Conservation (phyloP, 345 rosid genomes). For the Gynandropsis gynandra region DNA sequence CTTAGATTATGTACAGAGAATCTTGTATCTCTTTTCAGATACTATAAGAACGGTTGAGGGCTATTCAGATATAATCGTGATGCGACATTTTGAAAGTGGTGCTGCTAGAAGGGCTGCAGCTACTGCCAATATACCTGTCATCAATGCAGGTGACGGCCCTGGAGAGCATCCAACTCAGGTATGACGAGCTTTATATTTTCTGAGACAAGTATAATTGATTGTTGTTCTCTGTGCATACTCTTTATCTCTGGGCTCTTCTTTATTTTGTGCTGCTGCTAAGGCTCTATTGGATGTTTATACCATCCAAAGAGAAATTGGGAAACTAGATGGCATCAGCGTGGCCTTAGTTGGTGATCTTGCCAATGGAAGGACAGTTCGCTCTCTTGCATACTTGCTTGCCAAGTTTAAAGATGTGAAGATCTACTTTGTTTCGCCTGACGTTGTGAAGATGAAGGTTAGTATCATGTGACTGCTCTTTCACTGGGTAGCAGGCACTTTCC, state of each 20-base stretch:
- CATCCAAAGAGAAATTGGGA: constrained; percentile 78
- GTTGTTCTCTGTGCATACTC: neutral
- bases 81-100: constrained; percentile 96
- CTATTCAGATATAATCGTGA: constrained; percentile 81
- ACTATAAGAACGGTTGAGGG: constrained; percentile 91
- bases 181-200: neutral
- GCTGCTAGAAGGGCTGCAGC: constrained; percentile 90
- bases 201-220: neutral
- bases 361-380: constrained; percentile 89
- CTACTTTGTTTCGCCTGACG: constrained; percentile 78
- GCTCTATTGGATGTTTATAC: constrained; percentile 92
- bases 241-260: neutral
- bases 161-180: constrained; percentile 99
- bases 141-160: constrained; percentile 99
- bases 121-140: constrained; percentile 74
- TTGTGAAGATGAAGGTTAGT: constrained; percentile 94
- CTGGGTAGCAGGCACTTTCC: neutral
- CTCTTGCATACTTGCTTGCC: constrained; percentile 88
- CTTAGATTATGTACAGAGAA: neutral
- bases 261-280: constrained; percentile 29
- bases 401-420: constrained; percentile 76
- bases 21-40: constrained; percentile 40
- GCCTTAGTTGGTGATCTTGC: constrained; percentile 98
- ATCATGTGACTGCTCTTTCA: neutral
- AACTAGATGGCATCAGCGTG: constrained; percentile 77